phyloP scores from a whole-genome alignment of 2,329 filamentous ascomycete genomes.

The Epichloe typhina region DNA sequence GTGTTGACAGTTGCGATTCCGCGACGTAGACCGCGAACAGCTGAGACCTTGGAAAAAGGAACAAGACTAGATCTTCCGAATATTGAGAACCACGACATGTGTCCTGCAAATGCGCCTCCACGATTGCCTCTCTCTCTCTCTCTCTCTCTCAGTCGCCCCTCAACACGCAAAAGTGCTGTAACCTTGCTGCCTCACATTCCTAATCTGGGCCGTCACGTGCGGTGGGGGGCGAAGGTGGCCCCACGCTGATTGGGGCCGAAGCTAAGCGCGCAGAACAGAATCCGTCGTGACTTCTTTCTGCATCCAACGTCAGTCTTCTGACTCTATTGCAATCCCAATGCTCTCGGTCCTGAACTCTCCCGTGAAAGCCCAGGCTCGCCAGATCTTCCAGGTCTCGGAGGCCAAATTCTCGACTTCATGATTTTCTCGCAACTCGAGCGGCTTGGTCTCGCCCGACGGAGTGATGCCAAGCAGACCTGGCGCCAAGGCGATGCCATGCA shows the following conservation, averaged over 20 bases:
- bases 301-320: too few relatives aligned
- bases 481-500: too few relatives aligned
- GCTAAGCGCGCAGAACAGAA: too few relatives aligned
- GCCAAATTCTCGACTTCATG: too few relatives aligned
- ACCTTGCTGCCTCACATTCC: neutral
- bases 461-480: too few relatives aligned
- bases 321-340: too few relatives aligned
- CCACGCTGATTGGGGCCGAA: neutral
- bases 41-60: neutral
- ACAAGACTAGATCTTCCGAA: conserved; percentile 8
- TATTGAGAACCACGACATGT: conserved; percentile 12
- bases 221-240: neutral
- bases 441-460: too few relatives aligned
- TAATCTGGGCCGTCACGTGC: conserved; percentile 1
- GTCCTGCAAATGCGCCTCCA: neutral
- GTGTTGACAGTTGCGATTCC: conserved; percentile 18
- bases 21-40: neutral
- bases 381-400: too few relatives aligned
- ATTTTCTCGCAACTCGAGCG: too few relatives aligned
- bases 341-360: too few relatives aligned
- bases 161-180: neutral
- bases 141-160: neutral
- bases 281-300: too few relatives aligned
- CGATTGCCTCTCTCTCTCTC: neutral
- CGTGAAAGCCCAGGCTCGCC: too few relatives aligned